Evolutionary conservation across 2,329 filamentous ascomycete genomes (phyloP), one percentile per base, ranked within the genome.

Genomic region (Mariannaea sp.): DNA sequence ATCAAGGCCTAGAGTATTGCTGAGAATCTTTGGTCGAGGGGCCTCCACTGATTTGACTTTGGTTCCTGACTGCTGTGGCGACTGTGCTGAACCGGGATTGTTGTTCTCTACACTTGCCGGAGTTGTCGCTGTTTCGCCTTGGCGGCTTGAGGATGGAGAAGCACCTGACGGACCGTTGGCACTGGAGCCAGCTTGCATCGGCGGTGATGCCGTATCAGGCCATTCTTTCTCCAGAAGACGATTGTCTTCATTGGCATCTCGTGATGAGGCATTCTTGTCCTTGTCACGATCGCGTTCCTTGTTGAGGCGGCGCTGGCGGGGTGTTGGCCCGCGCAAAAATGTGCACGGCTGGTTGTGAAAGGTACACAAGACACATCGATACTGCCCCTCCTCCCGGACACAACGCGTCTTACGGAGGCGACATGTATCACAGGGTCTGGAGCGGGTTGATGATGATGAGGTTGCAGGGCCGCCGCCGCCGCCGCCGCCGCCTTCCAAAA

Each of bases 341-440:
- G 85, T 87, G 69, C 85, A 87, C 57, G 84, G 80, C 65, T 86
- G 83, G 67, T 83, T 82, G 71, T 87, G 84, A 68, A 87, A 86
- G 57, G 81, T 79, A 70, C 85, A 88, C 53, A 87, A 73, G 42
- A 86, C 82, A 66, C 85, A 88, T 59, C 81, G 77, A 36, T 77
- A 75, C 60, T 78, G 78, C 50, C 77, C 79, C 46, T 85, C 80
- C 65, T 85, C 80, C 62, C 84, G 80, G 42, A 86, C 84, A 67
- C 85, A 88, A 62, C 83, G 81, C 59, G 80, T 83, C 73, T 88
- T 88, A 59, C 85, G 80, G 65, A 82, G 77, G 55, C 85, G 78
- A 68, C 85, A 88, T 49, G 82, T 84, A 73, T 88, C 85, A 70
- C 81, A 84, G n/a, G 81, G 80, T 7, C 80, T 75, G 9, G 64